Evolutionary conservation across 2,329 filamentous ascomycete genomes (phyloP).

Genomic region (Phialophora verrucosa): DNA sequence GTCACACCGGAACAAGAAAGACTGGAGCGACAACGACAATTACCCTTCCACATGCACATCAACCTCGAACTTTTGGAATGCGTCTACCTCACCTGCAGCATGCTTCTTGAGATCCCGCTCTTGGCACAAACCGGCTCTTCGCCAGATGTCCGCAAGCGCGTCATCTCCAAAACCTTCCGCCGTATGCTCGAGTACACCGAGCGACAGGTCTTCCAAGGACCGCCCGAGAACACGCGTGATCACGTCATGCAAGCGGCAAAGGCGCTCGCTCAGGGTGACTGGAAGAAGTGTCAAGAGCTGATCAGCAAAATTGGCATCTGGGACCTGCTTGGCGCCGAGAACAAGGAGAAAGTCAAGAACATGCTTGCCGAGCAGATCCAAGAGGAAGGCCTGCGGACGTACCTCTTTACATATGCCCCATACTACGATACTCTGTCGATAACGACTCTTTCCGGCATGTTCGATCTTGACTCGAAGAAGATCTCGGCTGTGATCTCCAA

Average conservation of each 20-base stretch:
- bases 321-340: slow-evolving; percentile 89
- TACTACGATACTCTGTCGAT: slow-evolving; percentile 97
- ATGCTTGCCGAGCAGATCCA: slow-evolving; percentile 99
- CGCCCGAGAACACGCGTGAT: slow-evolving; percentile 97
- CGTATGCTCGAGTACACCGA: slow-evolving; percentile 99
- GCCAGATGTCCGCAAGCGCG: slow-evolving; percentile 93
- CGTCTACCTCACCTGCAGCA: slow-evolving; percentile 97
- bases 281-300: slow-evolving; percentile 94
- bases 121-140: slow-evolving; percentile 96
- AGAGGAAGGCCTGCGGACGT: slow-evolving; percentile 95
- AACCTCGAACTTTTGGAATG: slow-evolving; percentile 98
- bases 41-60: slow-evolving; percentile 99
- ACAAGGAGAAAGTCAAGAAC: slow-evolving; percentile 80
- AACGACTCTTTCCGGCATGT: slow-evolving; percentile 86
- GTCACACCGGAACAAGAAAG: slow-evolving; percentile 98
- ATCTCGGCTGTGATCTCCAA: slow-evolving; percentile 95
- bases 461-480: slow-evolving; percentile 89
- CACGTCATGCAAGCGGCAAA: slow-evolving; percentile 99
- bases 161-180: slow-evolving; percentile 99
- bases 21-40: slow-evolving; percentile 92
- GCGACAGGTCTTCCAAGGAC: slow-evolving; percentile 97
- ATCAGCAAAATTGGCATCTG: slow-evolving; percentile 99
- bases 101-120: slow-evolving; percentile 97
- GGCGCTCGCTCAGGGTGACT: slow-evolving; percentile 93
- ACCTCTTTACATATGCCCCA: slow-evolving; percentile 98